A percentile compares a stretch with the other conserved stretches of the same genome.
Conservation (phyloP, 1,139 yeast genomes). For the Torulaspora pretoriensis region DNA sequence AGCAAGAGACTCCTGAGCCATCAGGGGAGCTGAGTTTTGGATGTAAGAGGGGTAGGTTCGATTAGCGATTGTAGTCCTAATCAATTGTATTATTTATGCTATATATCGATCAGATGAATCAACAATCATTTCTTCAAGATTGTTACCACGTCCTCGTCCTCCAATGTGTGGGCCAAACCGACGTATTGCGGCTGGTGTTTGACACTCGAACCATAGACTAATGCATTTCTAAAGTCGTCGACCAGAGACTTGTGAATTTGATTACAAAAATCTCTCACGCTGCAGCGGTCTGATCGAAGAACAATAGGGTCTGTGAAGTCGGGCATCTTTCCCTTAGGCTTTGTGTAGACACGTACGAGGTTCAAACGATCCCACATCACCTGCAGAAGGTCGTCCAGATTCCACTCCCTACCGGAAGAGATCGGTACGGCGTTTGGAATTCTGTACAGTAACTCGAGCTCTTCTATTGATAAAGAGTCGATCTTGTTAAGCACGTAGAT, state of each 20-base stretch:
- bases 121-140: conserved; percentile 64
- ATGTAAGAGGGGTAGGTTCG: conserved; percentile 7
- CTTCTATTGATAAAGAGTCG: conserved; percentile 91
- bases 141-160: conserved; percentile 96
- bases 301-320: conserved; percentile 96
- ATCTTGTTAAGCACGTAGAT: conserved; percentile 90
- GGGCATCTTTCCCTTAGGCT: conserved; percentile 91
- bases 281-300: conserved; percentile 69
- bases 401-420: conserved; percentile 95
- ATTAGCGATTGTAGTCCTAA: neutral
- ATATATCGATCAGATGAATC: neutral
- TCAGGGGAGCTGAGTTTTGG: conserved; percentile 1
- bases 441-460: conserved; percentile 78
- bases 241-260: conserved; percentile 92
- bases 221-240: conserved; percentile 86
- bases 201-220: conserved; percentile 87
- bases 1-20: conserved; percentile 1
- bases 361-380: conserved; percentile 91
- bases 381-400: conserved; percentile 87
- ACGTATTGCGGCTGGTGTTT: conserved; percentile 98
- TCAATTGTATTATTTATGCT: conserved; percentile 4
- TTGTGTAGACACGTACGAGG: conserved; percentile 91
- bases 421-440: conserved; percentile 97
- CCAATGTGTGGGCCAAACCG: conserved; percentile 74
- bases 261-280: conserved; percentile 94